Evolutionary conservation across 2,329 filamentous ascomycete genomes (phyloP).

Genomic region (Xylaria sp.): DNA sequence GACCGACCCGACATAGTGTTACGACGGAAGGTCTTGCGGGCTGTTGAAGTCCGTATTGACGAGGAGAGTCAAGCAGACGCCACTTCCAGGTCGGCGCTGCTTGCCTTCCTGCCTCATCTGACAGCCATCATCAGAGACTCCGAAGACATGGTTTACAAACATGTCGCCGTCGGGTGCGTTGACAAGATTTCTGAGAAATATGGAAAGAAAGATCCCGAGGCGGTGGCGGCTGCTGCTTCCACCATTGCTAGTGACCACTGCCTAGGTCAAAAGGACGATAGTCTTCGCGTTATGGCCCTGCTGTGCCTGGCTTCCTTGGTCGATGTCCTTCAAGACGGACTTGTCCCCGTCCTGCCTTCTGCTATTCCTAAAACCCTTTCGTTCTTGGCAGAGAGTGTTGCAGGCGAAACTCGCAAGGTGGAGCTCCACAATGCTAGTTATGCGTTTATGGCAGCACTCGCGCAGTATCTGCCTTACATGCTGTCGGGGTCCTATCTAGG

Average conservation of each 20-base stretch:
- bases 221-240: conserved; percentile 73
- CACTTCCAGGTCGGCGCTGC: conserved; percentile 68
- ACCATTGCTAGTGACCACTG: conserved; percentile 77
- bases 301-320: conserved; percentile 87
- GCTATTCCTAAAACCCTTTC: conserved; percentile 72
- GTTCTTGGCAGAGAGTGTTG: conserved; percentile 69
- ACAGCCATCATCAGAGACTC: conserved; percentile 76
- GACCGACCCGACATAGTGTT: conserved; percentile 74
- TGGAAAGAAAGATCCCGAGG: conserved; percentile 84
- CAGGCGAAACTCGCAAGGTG: conserved; percentile 53
- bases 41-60: conserved; percentile 79
- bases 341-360: conserved; percentile 79
- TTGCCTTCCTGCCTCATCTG: conserved; percentile 79
- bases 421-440: conserved; percentile 82
- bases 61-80: conserved; percentile 70
- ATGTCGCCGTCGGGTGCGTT: conserved; percentile 84
- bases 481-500: conserved; percentile 75
- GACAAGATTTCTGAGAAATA: conserved; percentile 95
- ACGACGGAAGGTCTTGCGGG: conserved; percentile 77
- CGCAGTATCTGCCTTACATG: conserved; percentile 88
- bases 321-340: conserved; percentile 82
- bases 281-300: conserved; percentile 80
- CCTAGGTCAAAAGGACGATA: conserved; percentile 72
- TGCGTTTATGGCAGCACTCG: conserved; percentile 75
- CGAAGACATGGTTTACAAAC: conserved; percentile 73